phyloP scores from a whole-genome alignment of 164 flowering plant genomes.

The Hamamelis virginiana region DNA sequence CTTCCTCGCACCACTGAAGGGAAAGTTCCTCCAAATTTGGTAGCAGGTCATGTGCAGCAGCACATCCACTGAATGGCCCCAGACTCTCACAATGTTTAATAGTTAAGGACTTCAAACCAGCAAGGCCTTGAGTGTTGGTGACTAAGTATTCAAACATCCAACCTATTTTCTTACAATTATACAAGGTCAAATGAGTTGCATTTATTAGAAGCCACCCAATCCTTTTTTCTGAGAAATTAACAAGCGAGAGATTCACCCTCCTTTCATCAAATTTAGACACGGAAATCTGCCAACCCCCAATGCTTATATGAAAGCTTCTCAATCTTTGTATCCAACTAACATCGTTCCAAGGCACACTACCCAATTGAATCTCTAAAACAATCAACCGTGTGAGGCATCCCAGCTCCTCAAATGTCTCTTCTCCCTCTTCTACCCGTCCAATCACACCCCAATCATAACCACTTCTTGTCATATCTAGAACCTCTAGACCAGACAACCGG shows the following conservation, averaged over 20 bases:
- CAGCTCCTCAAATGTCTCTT: constrained; percentile 15
- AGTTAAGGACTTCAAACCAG: constrained; percentile 8
- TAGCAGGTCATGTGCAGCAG: constrained; percentile 2
- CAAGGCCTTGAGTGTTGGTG: not conserved
- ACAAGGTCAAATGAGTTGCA: constrained; percentile 6
- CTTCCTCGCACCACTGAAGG: not conserved
- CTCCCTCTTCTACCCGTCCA: not conserved
- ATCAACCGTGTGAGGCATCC: constrained; percentile 1
- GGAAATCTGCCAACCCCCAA: not conserved
- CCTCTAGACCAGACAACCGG: constrained; percentile 11
- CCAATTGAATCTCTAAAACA: not conserved
- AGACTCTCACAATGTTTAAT: not conserved
- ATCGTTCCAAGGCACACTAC: not conserved
- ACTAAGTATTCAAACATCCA: constrained; percentile 2
- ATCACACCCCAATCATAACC: constrained; percentile 9
- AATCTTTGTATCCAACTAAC: constrained; percentile 5
- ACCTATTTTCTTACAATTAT: constrained; percentile 1
- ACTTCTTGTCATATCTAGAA: constrained; percentile 20
- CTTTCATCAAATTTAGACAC: constrained; percentile 4
- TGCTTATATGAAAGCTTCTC: not conserved
- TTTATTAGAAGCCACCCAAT: constrained; percentile 5
- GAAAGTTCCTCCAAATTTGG: constrained; percentile 17
- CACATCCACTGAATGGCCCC: constrained; percentile 6
- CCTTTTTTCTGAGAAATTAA: constrained; percentile 8
- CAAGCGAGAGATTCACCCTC: not conserved